Percentiles rank a stretch among this genome's conserved stretches.
Evolutionary conservation across 306 rosid genomes (phyloP).

Genomic region (Quercus agrifolia): DNA sequence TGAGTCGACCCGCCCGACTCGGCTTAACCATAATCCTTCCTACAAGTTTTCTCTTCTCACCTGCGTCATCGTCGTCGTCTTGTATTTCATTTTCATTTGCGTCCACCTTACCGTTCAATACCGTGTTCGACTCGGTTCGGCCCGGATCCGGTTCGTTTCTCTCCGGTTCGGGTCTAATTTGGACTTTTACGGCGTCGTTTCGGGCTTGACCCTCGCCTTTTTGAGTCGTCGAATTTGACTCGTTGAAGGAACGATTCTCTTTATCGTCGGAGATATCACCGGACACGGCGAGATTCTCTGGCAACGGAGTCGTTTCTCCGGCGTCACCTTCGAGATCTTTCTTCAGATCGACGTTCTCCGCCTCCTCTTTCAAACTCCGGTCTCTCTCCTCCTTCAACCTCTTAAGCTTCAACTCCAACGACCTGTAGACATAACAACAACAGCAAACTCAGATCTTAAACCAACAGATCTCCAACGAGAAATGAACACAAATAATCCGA

Average conservation of each 20-base stretch:
- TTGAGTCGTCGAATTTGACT: conserved; percentile 52
- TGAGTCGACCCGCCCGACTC: conserved; percentile 4
- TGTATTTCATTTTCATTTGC: too few relatives aligned
- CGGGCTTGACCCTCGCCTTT: conserved; percentile 21
- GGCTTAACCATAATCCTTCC: not conserved
- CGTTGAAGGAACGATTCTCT: conserved; percentile 48
- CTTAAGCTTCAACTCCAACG: conserved; percentile 58
- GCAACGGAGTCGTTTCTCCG: not conserved
- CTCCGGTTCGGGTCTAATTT: conserved; percentile 18
- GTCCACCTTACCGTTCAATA: conserved; percentile 1
- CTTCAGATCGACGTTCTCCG: conserved; percentile 5
- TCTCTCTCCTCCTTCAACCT: conserved; percentile 47
- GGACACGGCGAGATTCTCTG: conserved; percentile 27
- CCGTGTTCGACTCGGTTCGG: conserved; percentile 11
- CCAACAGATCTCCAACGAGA: conserved; percentile 32
- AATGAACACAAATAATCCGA: not conserved
- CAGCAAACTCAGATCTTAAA: conserved; percentile 28
- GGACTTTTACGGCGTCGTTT: conserved; percentile 15
- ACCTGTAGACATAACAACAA: conserved; percentile 35
- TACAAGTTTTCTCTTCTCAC: not conserved
- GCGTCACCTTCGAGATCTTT: conserved; percentile 12
- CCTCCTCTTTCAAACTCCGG: conserved; percentile 15
- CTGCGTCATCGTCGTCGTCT: not conserved
- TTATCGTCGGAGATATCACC: conserved; percentile 29
- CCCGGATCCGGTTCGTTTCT: conserved; percentile 22